These are phyloP conservation scores for Didymella keratinophila DNA, from an alignment of 2,329 filamentous ascomycete species.

Conservation along the genomic window DNA sequence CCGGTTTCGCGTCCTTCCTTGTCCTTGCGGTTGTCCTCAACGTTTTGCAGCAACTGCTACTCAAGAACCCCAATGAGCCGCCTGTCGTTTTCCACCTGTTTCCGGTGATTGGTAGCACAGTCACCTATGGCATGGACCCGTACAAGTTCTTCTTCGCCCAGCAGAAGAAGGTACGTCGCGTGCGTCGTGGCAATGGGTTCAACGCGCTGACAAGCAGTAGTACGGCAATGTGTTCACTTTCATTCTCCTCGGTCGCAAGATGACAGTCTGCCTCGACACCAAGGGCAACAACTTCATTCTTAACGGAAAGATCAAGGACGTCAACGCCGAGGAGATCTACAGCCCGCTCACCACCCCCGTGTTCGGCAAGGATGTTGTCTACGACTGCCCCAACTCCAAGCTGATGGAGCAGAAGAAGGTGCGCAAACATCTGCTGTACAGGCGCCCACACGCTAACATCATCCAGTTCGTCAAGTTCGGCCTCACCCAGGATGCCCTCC, in stretches of 20 bases:
- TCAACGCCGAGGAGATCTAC: conserved; percentile 91
- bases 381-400: conserved; percentile 89
- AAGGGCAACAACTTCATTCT: conserved; percentile 90
- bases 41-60: conserved; percentile 78
- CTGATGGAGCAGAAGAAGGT: conserved; percentile 98
- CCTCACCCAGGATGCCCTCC: conserved; percentile 77
- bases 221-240: conserved; percentile 93
- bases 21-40: conserved; percentile 74
- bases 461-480: conserved; percentile 79
- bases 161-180: conserved; percentile 71
- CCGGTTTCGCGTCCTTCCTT: conserved; percentile 59
- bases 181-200: conserved; percentile 7
- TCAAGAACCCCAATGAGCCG: conserved; percentile 76
- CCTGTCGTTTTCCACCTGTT: conserved; percentile 71
- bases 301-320: conserved; percentile 88
- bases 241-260: conserved; percentile 85
- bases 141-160: conserved; percentile 81
- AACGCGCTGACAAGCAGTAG: conserved; percentile 54
- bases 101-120: conserved; percentile 83
- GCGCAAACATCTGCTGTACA: conserved; percentile 24
- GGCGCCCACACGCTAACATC: conserved; percentile 14
- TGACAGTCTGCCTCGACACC: conserved; percentile 82
- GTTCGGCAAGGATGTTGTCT: conserved; percentile 87
- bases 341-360: conserved; percentile 74
- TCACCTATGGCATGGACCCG: conserved; percentile 94